Conservation (phyloP, 345 rosid genomes). For the Balakata baccata region DNA sequence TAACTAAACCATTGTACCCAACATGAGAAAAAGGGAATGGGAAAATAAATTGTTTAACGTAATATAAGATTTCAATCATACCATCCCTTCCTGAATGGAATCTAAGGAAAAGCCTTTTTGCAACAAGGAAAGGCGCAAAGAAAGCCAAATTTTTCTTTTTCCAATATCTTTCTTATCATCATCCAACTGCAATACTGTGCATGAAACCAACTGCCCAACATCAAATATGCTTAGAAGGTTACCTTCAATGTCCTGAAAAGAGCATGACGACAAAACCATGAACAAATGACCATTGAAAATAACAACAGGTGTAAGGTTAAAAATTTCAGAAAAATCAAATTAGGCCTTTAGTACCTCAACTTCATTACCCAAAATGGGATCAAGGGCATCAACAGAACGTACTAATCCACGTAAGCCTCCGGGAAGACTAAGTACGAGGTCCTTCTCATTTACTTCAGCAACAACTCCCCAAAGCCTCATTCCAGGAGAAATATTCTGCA, state of each 20-base stretch:
- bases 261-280: neutral
- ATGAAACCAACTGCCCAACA: conserved; percentile 84
- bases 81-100: conserved; percentile 87
- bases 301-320: neutral
- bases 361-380: conserved; percentile 54
- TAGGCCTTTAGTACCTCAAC: conserved; percentile 43
- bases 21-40: neutral
- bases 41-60: neutral
- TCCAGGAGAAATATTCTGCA: conserved; percentile 82
- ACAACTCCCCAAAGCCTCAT: conserved; percentile 97
- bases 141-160: conserved; percentile 82
- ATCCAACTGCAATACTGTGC: conserved; percentile 72
- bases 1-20: neutral
- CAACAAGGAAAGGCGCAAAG: conserved; percentile 74
- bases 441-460: conserved; percentile 88
- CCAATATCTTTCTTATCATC: conserved; percentile 76
- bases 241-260: conserved; percentile 50
- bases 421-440: conserved; percentile 81
- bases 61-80: conserved; percentile 29
- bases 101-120: conserved; percentile 72
- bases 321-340: conserved; percentile 9
- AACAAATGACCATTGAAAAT: neutral
- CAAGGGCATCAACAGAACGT: conserved; percentile 68
- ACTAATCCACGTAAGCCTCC: conserved; percentile 93
- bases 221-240: conserved; percentile 51